Evolutionary conservation across 2,329 filamentous ascomycete genomes (phyloP), one percentile per base, ranked within the genome.

Genomic region (Pseudogymnoascus sp.): DNA sequence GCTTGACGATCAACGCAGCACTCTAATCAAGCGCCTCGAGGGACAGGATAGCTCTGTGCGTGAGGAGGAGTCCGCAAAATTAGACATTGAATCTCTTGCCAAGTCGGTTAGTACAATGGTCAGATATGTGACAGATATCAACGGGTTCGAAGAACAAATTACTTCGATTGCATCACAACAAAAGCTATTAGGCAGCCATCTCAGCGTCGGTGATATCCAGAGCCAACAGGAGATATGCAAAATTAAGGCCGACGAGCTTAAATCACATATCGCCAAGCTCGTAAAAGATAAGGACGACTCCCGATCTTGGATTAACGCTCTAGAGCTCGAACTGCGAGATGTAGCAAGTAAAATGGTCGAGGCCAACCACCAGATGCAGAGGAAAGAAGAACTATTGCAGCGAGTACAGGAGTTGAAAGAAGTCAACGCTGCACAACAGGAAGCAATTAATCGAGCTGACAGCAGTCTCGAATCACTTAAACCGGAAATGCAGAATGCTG

Each of bases 141-240:
- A 80, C 55, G 86, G 87, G 38, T 85, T 90, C 4, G 84, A 90
- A 69, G 76, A 77, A 39, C 89, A 96, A 72, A 88, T 97, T 59
- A 80, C 88, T 62, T 85, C 89, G 61, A 83, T 96, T 59, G 80
- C 84, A 63, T 85, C 86, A 7, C 91, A 92, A 68, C 89, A 97
- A 71, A 85, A 88, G 69, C 83, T 87, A 12, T 80, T 81, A 26
- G 83, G 83, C 11, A 74, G 81, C 8, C 26, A 60, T 35, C 85
- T 90, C 65, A 90, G 89, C 31, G 82, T 91, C 6, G 90, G 96
- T 61, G 90, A 94, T 67, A 92, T 97, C 61, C 89, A 94, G 68
- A 86, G 90, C 61, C 84, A 92, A 58, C 84, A 92, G 65, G 84
- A 85, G 58, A 76, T 78, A 16, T 81, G 87, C 62, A 83, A 82